Percentiles rank a stretch among this genome's conserved stretches.
These are phyloP conservation scores for Stentor coeruleus DNA, from an alignment of 73 alveolate genomes.

Conservation along the genomic window DNA sequence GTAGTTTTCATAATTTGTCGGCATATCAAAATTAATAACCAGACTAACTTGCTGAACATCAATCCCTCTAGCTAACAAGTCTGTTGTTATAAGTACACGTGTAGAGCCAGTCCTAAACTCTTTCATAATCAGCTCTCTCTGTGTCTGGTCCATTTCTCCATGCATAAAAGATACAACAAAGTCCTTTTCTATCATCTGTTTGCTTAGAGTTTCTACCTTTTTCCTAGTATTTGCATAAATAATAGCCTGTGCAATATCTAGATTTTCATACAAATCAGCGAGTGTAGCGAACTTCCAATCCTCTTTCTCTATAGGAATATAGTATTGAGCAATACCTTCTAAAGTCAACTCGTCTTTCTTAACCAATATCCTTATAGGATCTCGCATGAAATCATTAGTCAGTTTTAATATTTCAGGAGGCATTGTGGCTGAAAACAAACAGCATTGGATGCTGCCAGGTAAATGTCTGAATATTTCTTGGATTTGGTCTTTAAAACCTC, in stretches of 20 bases:
- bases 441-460: slow-evolving; percentile 83
- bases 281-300: slow-evolving; percentile 93
- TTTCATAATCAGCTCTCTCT: slow-evolving; percentile 95
- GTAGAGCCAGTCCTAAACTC: slow-evolving; percentile 68
- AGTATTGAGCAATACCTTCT: slow-evolving; percentile 97
- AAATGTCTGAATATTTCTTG: slow-evolving; percentile 88
- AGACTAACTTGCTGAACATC: slow-evolving; percentile 95
- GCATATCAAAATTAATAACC: slow-evolving; percentile 92
- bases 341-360: slow-evolving; percentile 97
- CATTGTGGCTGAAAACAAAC: slow-evolving; percentile 88
- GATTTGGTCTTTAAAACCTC: slow-evolving; percentile 91
- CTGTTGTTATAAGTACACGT: slow-evolving; percentile 75
- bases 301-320: slow-evolving; percentile 89
- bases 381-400: slow-evolving; percentile 77
- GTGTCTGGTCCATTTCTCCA: slow-evolving; percentile 94
- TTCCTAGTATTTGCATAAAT: slow-evolving; percentile 88
- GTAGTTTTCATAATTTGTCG: slow-evolving; percentile 91
- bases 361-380: slow-evolving; percentile 90
- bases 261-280: slow-evolving; percentile 93
- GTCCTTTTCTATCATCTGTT: slow-evolving; percentile 86
- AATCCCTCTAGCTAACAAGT: slow-evolving; percentile 96
- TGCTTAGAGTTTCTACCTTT: slow-evolving; percentile 86
- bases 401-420: slow-evolving; percentile 82
- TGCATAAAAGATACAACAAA: slow-evolving; percentile 88
- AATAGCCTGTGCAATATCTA: slow-evolving; percentile 93